Conservation (phyloP, 148 eudicot species). For the Rhododendron vialii region DNA sequence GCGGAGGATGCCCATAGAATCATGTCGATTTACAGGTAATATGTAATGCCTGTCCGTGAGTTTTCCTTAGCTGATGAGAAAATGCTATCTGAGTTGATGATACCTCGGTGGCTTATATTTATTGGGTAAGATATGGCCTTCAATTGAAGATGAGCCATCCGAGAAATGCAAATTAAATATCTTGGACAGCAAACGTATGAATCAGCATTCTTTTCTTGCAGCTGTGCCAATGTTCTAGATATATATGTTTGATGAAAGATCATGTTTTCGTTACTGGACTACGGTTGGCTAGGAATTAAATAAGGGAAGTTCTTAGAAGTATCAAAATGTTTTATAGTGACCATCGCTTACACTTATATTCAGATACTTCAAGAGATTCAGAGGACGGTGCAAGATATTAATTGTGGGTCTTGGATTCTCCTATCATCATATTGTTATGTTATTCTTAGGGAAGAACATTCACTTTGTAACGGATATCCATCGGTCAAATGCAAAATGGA, state of each 20-base stretch:
- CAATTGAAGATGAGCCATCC: too few species aligned
- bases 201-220: too few species aligned
- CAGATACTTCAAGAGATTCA: neutral
- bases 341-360: neutral
- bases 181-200: too few species aligned
- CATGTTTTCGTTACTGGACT: neutral
- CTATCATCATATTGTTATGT: neutral
- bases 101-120: too few species aligned
- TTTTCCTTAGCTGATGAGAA: too few species aligned
- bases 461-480: neutral
- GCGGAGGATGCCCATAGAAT: too few species aligned
- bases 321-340: neutral
- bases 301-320: neutral
- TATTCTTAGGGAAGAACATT: neutral
- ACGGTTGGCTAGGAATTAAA: neutral
- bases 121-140: too few species aligned
- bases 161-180: too few species aligned
- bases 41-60: too few species aligned
- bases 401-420: neutral
- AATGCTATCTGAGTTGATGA: too few species aligned
- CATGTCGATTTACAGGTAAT: too few species aligned
- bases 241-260: neutral
- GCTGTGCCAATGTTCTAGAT: neutral
- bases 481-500: conserved; percentile 16
- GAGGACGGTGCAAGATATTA: neutral